phyloP scores from a whole-genome alignment of 163 green algal genomes.

The Scenedesmus sp. region DNA sequence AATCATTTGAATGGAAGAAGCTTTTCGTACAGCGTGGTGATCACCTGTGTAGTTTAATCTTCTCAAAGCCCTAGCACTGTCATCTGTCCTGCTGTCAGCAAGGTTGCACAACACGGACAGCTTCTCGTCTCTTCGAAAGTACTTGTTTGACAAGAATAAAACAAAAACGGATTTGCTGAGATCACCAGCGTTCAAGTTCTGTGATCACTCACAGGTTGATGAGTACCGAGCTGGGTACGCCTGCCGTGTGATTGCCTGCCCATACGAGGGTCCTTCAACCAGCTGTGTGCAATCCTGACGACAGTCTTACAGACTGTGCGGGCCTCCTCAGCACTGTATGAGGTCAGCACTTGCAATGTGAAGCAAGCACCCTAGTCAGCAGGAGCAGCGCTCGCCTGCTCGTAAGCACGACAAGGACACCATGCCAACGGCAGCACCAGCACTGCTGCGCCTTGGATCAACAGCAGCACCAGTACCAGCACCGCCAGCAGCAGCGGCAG shows the following conservation, averaged over 20 bases:
- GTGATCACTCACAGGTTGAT: too few species aligned
- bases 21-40: not conserved
- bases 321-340: not conserved
- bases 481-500: not conserved
- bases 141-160: not conserved
- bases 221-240: not conserved
- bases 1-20: not conserved
- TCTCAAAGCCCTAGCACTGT: constrained; percentile 2
- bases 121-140: not conserved
- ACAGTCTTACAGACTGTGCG: not conserved
- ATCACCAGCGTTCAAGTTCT: not conserved
- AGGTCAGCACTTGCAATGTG: constrained; percentile 6
- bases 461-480: not conserved
- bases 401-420: not conserved
- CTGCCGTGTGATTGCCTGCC: not conserved
- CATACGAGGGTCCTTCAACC: not conserved
- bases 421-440: not conserved
- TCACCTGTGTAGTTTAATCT: not conserved
- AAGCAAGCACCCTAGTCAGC: not conserved
- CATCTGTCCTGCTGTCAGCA: not conserved
- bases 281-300: not conserved
- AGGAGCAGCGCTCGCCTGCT: not conserved
- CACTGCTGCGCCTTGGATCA: not conserved
- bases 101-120: not conserved
- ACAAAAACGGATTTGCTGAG: not conserved